Evolutionary conservation across 768 basidiomycete genomes (phyloP), one percentile per base, ranked within the genome.

Genomic region (Boletus rex-veris): DNA sequence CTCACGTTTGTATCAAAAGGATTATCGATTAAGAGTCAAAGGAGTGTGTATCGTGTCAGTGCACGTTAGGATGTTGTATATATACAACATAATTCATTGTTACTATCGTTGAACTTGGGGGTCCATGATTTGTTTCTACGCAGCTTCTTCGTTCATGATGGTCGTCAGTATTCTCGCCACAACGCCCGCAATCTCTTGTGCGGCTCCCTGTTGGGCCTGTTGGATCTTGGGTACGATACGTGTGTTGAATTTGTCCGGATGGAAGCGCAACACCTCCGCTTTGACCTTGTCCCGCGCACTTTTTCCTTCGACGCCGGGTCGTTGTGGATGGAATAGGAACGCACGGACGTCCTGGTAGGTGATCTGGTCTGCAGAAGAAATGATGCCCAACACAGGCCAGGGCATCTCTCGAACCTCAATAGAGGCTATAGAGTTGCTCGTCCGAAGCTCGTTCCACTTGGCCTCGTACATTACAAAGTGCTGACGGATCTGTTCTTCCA

Each of bases 181-280:
- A 1, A 57, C 54, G 5, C 72, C 77, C 12, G 75, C 73, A 0
- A 73, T 74, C 46, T 71, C 71, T 39, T 50, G 54, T 5, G 77
- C 75, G 10, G 49, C 50, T 18, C 60, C 63, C 42, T 66, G 66
- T 14, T 81, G 71, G 4, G 60, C 52, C 5, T 58, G 57, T 5
- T 60, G 52, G 8, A 82, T 69, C 43, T 69, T 75, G 8, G 60
- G 58, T 26, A 77, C 48, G 12, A 77, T 60, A 8, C 61, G 70
- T 12, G 60, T 52, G 52, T 76, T 64, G 58, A 82, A 77, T 58
- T 79, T 82, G 57, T 85, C 82, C 5, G 81, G 79, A 55, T 84
- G 81, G 73, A 77, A 84, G 19, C 75, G 72, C 42, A 80, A 61
- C 30, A 82, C 64, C 57, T 84, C 81, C n/a, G 53, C 56, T 53